Base-by-base conservation (phyloP, 2,329 filamentous ascomycete genomes). In the Beauveria rudraprayagi region DNA sequence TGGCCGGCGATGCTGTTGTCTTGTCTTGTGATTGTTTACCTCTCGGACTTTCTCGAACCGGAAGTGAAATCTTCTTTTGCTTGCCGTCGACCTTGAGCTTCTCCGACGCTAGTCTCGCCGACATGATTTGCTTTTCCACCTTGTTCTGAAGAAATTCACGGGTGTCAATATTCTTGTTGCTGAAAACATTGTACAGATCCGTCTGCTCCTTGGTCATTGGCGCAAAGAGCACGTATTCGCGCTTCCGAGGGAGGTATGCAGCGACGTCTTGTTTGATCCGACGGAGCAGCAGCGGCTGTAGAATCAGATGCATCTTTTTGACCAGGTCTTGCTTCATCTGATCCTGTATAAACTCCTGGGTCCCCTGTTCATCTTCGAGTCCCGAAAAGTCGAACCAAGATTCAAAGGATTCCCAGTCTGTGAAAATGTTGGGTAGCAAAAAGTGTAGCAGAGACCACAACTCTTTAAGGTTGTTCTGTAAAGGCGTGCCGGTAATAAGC, bases 361-460 rank as follows among this genome's bases (percentile, higher is more conserved):
- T 89, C 0, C 86, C 87, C 41, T 88, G 82, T 65, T 92, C 91
- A 63, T 97, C 91, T 60, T 95, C 85, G 1, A 99, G 80, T 8
- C 92, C 92, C 0, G 90, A 94, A 68, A 99, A 99, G 72, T 99
- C 93, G 64, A 99, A 99, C 92, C 93, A 97, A 1, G 86, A 86
- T 69, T 97, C 91, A 62, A 99, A 99, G 0, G 90, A 91, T 52
- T 95, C 91, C 72, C 95, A 87, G 67, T 96, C 90, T 51, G 92
- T 91, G 67, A 99, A 99, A 37, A 97, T 92, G 44, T 90, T 90
- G 0, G 93, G 94, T 53, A 97, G 82, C 0, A 99, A 78, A 68
- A 99, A 99, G 69, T 99, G 92, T 0, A 99, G 81, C 0, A 99
- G 75, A 0, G 93, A 96, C 94, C 94, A 99, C 0, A 99, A 76